Conservation (phyloP, 83 land plant species). For the Larix sibirica region DNA sequence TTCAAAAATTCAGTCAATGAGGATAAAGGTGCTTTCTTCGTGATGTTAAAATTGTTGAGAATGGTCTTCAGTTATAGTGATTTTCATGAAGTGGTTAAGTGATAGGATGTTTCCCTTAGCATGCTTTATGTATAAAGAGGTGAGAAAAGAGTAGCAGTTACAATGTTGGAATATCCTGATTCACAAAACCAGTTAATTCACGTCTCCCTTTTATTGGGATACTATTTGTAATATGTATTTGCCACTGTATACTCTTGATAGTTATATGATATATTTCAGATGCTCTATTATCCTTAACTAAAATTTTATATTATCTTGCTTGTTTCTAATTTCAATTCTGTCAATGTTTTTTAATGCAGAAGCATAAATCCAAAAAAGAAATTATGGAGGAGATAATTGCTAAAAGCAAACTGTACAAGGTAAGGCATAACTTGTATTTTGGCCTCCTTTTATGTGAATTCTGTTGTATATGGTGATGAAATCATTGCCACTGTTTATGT, state of each 20-base stretch:
- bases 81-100: not conserved
- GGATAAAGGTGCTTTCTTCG: not conserved
- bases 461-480: too few relatives aligned
- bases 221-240: too few relatives aligned
- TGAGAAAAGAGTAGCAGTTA: not conserved
- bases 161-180: too few relatives aligned
- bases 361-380: conserved; percentile 79
- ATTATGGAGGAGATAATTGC: conserved; percentile 85
- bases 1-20: not conserved
- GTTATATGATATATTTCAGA: not conserved
- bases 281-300: not conserved
- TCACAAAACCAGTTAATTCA: too few relatives aligned
- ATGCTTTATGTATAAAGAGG: not conserved
- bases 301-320: not conserved
- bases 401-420: conserved; percentile 89
- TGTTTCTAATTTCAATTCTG: conserved; percentile 2
- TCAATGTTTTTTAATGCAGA: conserved; percentile 43
- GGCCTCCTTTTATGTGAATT: not conserved
- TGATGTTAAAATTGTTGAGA: not conserved
- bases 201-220: too few relatives aligned
- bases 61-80: not conserved
- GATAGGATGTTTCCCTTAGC: not conserved
- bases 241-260: not conserved
- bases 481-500: too few relatives aligned
- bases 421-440: not conserved